phyloP scores from a whole-genome alignment of 257 asterid genomes.

The Catharanthus roseus region DNA sequence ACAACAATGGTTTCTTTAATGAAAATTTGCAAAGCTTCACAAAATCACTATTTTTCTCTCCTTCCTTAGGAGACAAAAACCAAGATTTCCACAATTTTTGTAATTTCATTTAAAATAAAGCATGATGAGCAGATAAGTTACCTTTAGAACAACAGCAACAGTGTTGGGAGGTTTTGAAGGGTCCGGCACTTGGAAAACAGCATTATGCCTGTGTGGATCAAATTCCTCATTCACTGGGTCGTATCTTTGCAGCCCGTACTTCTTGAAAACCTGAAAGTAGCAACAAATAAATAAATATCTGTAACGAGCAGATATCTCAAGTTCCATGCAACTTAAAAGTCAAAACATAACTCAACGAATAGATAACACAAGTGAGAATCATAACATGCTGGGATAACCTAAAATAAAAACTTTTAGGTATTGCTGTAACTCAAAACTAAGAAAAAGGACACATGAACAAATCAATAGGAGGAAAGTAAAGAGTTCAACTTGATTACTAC shows the following conservation, averaged over 20 bases:
- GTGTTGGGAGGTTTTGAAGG: constrained; percentile 72
- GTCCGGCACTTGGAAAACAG: constrained; percentile 91
- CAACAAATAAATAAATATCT: neutral
- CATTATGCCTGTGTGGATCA: constrained; percentile 90
- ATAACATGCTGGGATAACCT: neutral
- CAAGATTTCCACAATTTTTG: neutral
- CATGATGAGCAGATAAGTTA: constrained; percentile 16
- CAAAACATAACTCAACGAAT: neutral
- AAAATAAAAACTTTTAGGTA: neutral
- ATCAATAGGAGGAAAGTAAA: neutral
- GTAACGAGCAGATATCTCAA: neutral
- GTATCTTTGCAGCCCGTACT: constrained; percentile 68
- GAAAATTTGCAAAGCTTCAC: neutral
- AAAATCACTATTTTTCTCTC: neutral
- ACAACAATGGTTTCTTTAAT: neutral
- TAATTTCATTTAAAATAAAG: neutral
- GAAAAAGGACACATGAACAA: neutral
- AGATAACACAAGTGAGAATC: neutral
- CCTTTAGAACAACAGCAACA: constrained; percentile 88
- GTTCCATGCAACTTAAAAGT: neutral
- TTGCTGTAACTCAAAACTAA: neutral
- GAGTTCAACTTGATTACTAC: neutral
- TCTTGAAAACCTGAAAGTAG: constrained; percentile 60
- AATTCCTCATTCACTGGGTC: constrained; percentile 71
- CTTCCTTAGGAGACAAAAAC: neutral